phyloP scores from a whole-genome alignment of 345 rosid species.

The Eucalyptus lansdowneana region DNA sequence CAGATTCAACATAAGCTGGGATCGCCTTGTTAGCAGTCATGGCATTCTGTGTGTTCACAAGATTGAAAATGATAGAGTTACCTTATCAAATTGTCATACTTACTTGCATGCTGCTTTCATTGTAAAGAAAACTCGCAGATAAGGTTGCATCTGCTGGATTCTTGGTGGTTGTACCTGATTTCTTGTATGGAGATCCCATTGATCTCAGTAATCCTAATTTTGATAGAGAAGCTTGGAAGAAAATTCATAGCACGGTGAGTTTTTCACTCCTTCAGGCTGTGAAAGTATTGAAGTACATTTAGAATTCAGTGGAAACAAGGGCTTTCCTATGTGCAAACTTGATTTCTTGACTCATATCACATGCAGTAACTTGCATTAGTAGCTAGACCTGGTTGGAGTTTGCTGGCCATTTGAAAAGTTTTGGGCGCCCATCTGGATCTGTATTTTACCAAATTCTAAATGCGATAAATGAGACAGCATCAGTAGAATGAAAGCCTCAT shows the following conservation, averaged over 20 bases:
- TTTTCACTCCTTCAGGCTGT: not conserved
- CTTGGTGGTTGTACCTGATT: slow-evolving; percentile 17
- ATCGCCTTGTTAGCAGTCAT: not conserved
- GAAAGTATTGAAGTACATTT: not conserved
- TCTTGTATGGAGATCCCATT: not conserved
- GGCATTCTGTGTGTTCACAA: not conserved
- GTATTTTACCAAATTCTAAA: not conserved
- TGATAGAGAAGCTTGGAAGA: slow-evolving; percentile 5
- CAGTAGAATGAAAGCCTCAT: not conserved
- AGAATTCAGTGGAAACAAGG: not conserved
- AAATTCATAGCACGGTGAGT: slow-evolving; percentile 3
- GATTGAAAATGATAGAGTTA: not conserved
- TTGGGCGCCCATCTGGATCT: not conserved
- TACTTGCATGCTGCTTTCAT: not conserved
- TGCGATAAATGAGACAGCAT: not conserved
- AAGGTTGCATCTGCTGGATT: slow-evolving; percentile 21
- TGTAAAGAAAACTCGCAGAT: slow-evolving; percentile 21
- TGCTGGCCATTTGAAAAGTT: not conserved
- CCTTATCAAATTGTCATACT: not conserved
- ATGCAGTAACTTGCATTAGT: not conserved
- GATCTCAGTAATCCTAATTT: not conserved
- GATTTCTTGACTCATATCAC: not conserved
- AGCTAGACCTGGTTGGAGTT: not conserved
- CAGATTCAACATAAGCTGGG: not conserved
- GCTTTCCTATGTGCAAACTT: not conserved